A percentile compares a stretch with the other conserved stretches of the same genome.
These are phyloP conservation scores for Fusarium aywerte DNA, from an alignment of 2,329 filamentous ascomycete genomes.

Conservation along the genomic window DNA sequence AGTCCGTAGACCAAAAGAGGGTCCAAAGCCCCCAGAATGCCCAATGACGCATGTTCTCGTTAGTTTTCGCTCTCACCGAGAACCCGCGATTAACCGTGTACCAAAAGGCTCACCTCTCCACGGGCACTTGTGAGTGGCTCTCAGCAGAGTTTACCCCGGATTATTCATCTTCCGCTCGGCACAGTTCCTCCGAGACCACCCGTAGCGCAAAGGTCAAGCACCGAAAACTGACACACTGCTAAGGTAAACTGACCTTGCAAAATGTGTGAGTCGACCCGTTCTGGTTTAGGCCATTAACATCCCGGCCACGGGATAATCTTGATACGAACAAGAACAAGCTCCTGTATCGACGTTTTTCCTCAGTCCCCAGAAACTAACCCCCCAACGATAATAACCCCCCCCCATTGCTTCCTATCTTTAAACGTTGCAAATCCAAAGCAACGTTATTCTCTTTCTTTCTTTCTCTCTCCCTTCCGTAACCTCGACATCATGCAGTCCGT, in stretches of 20 bases:
- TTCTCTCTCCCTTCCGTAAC: slow-evolving; percentile 12
- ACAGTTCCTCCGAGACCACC: slow-evolving; percentile 45
- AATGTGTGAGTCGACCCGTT: slow-evolving; percentile 35
- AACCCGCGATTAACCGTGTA: slow-evolving; percentile 45
- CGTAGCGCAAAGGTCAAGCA: slow-evolving; percentile 41
- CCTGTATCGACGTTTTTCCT: slow-evolving; percentile 46
- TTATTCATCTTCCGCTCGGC: slow-evolving; percentile 43
- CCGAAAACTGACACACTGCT: slow-evolving; percentile 15
- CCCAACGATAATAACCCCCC: slow-evolving; percentile 19
- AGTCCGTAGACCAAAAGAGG: slow-evolving; percentile 32
- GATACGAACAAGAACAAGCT: slow-evolving; percentile 45
- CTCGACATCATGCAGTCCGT: slow-evolving; percentile 81
- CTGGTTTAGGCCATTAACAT: slow-evolving; percentile 40
- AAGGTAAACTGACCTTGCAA: slow-evolving; percentile 22
- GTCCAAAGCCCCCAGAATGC: slow-evolving; percentile 3
- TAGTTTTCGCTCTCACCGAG: slow-evolving; percentile 38
- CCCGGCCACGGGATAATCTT: slow-evolving; percentile 48
- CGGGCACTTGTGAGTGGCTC: slow-evolving; percentile 29
- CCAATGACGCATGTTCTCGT: slow-evolving; percentile 40
- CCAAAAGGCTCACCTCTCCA: slow-evolving; percentile 23
- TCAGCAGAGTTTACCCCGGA: slow-evolving; percentile 21
- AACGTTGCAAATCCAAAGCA: slow-evolving; percentile 30
- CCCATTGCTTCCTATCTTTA: slow-evolving; percentile 26
- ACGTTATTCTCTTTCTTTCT: slow-evolving; percentile 16
- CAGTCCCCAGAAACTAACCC: background rate